These are phyloP conservation scores for Taphrina deformans DNA, from an alignment of 1,139 yeast genomes.

Conservation along the genomic window DNA sequence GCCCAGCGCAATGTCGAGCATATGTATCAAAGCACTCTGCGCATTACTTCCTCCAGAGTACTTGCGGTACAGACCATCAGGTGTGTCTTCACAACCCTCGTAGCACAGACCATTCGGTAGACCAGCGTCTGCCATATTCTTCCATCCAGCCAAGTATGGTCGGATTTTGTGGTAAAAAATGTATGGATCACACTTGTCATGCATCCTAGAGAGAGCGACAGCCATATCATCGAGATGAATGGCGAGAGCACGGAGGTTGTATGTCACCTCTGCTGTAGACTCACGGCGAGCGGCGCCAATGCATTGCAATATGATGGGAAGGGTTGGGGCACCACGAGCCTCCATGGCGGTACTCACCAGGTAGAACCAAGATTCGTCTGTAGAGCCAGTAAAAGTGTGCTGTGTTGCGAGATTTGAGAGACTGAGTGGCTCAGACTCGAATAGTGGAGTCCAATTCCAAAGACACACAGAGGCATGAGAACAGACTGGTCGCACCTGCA, in stretches of 20 bases:
- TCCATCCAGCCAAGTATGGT: constrained; percentile 93
- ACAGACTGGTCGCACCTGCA: constrained; percentile 80
- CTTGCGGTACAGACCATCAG: constrained; percentile 51
- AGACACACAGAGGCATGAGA: constrained; percentile 84
- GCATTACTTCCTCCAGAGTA: constrained; percentile 94
- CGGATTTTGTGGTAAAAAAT: constrained; percentile 80
- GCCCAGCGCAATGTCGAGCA: constrained; percentile 71
- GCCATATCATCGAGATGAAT: constrained; percentile 74
- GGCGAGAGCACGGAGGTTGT: constrained; percentile 63
- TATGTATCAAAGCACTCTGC: constrained; percentile 84
- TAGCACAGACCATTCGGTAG: constrained; percentile 52
- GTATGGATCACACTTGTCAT: constrained; percentile 93
- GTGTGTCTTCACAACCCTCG: constrained; percentile 48
- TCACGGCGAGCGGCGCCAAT: constrained; percentile 56
- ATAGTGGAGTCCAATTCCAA: constrained; percentile 62
- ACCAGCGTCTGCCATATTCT: constrained; percentile 85
- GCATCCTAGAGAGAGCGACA: constrained; percentile 76
- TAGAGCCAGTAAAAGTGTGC: constrained; percentile 83
- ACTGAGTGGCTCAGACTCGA: constrained; percentile 54
- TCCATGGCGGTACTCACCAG: constrained; percentile 85
- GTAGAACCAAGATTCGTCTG: constrained; percentile 93
- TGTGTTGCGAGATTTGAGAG: constrained; percentile 74
- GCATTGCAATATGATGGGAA: constrained; percentile 62
- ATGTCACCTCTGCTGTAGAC: constrained; percentile 49
- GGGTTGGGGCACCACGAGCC: constrained; percentile 69